Percentiles rank a stretch among this genome's conserved stretches.
phyloP scores from a whole-genome alignment of 2,329 filamentous ascomycete genomes.

The Coniochaeta hoffmannii region DNA sequence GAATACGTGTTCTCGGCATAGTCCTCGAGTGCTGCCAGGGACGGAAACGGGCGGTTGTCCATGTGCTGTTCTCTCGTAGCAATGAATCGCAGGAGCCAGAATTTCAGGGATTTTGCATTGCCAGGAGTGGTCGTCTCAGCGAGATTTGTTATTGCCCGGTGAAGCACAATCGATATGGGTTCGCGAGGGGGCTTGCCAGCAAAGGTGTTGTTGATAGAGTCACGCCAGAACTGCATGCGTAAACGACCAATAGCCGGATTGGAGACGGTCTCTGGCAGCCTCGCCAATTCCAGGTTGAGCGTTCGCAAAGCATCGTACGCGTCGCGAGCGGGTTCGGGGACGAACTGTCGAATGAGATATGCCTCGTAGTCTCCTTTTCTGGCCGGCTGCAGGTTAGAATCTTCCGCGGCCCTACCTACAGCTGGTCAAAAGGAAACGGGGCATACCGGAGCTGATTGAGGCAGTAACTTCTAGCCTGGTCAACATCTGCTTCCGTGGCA shows the following conservation, averaged over 20 bases:
- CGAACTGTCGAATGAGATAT: slow-evolving; percentile 76
- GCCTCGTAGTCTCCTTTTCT: slow-evolving; percentile 88
- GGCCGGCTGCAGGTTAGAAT: not conserved
- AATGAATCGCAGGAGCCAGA: slow-evolving; percentile 72
- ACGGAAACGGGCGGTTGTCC: slow-evolving; percentile 74
- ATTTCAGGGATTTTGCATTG: slow-evolving; percentile 50
- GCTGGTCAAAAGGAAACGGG: no score
- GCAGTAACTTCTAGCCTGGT: slow-evolving; percentile 47
- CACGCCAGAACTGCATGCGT: slow-evolving; percentile 93
- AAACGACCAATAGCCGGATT: slow-evolving; percentile 80
- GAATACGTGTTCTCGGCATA: slow-evolving; percentile 96
- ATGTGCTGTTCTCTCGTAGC: slow-evolving; percentile 76
- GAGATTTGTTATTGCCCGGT: slow-evolving; percentile 62
- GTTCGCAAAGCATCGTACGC: slow-evolving; percentile 86
- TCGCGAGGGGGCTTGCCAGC: slow-evolving; percentile 76
- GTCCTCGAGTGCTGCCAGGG: slow-evolving; percentile 65
- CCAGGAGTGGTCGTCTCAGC: slow-evolving; percentile 30
- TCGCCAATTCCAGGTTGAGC: slow-evolving; percentile 86
- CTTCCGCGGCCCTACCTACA: not conserved
- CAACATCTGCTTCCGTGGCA: slow-evolving; percentile 43
- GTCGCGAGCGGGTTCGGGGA: slow-evolving; percentile 66
- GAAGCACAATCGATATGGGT: slow-evolving; percentile 79
- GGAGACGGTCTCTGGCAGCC: slow-evolving; percentile 83
- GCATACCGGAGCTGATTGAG: slow-evolving; percentile 33
- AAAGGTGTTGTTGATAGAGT: slow-evolving; percentile 72